Evolutionary conservation across 2,329 filamentous ascomycete species (phyloP).

Genomic region (Cladophialophora exuberans): DNA sequence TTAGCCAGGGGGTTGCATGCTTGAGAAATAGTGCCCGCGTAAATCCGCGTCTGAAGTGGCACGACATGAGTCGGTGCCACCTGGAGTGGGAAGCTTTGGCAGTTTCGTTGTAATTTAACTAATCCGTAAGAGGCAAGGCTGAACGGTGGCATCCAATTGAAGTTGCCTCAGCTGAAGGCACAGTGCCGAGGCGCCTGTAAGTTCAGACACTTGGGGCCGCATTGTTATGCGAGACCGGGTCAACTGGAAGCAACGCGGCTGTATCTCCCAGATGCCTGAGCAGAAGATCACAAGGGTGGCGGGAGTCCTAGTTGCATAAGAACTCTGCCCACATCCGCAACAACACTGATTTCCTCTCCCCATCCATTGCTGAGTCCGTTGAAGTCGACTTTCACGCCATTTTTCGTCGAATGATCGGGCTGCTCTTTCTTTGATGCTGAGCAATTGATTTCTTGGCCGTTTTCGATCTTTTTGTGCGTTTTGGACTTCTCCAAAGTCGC

Average conservation of each 20-base stretch:
- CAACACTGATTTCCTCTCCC: background rate
- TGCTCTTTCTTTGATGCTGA: background rate
- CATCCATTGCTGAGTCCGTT: background rate
- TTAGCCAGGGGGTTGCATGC: no score
- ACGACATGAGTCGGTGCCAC: background rate
- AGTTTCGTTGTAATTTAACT: background rate
- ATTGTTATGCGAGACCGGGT: no score
- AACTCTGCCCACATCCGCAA: background rate
- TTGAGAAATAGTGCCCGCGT: no score
- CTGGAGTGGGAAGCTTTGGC: background rate
- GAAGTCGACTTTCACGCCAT: background rate
- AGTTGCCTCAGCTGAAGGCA: background rate
- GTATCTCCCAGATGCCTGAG: background rate
- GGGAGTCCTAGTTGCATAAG: background rate
- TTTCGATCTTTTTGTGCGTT: background rate
- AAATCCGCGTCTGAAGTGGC: background rate
- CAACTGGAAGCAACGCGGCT: background rate
- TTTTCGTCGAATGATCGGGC: background rate
- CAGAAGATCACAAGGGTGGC: background rate
- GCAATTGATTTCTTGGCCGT: background rate
- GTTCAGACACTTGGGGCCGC: background rate
- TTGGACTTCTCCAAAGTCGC: background rate
- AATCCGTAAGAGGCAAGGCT: background rate
- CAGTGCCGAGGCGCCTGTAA: background rate
- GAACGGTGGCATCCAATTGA: background rate